Evolutionary conservation across 2,329 filamentous ascomycete genomes (phyloP), one percentile per base, ranked within the genome.

Genomic region (Beauveria varroae): DNA sequence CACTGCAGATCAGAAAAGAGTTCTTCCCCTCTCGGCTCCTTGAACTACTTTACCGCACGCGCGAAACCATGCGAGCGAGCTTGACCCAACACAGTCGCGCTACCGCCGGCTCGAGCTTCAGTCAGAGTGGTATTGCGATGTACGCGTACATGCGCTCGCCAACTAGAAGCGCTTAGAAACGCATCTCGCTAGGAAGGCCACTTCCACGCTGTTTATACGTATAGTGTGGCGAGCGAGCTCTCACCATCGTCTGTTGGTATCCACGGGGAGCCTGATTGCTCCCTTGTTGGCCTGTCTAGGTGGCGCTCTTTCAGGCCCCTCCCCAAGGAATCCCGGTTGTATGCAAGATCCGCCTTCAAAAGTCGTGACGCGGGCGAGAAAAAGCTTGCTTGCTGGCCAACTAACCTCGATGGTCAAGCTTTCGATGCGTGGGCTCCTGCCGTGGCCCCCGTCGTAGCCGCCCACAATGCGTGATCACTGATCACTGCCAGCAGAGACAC

Each of bases 271-370:
- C 46, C 56, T 58, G 30, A 37, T 58, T 46, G 26, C 20, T 49
- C 20, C 26, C 24, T 46, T n/a, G 8, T 26, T 24, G 54, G 26
- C 55, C 14, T 28, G 54, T 49, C 30, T 28, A 2, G 26, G 56
- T 58, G 56, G 56, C 46, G 56, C 46, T 20, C 22, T 6, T 9
- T 24, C 12, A 26, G 16, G 41, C 54, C 43, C 54, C 24, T 30
- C 28, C 55, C 44, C 56, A 30, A 40, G 28, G 5, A 10, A 4
- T 18, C 16, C 18, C 56, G 47, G 44, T 12, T 50, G 22, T 24
- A 34, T 20, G 24, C 22, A 41, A 58, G 56, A 58, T 58, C 46
- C 56, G 56, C 22, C 16, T 20, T 49, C 46, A 58, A 34, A 58
- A 58, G 18, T 43, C 8, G 30, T 43, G 16, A 3, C 22, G 2